phyloP scores from a whole-genome alignment of 2,329 filamentous ascomycete species.

The Graphium sp. region DNA sequence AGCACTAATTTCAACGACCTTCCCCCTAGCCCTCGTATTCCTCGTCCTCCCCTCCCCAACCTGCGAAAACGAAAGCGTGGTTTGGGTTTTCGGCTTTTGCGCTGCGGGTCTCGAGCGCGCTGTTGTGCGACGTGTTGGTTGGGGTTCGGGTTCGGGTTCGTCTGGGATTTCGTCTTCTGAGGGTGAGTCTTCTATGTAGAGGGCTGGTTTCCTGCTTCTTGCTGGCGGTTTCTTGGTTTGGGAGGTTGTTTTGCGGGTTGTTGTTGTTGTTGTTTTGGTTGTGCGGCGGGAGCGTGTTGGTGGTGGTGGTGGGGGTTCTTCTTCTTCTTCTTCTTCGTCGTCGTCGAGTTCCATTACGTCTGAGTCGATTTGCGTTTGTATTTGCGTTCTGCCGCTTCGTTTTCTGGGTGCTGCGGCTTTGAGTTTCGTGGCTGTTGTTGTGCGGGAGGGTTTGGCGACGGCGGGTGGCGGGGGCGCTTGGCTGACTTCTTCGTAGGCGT shows the following conservation, averaged over 20 bases:
- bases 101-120: conserved; percentile 10
- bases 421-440: neutral
- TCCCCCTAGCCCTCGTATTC: conserved; percentile 30
- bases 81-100: conserved; percentile 14
- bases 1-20: conserved; percentile 42
- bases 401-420: conserved; percentile 1
- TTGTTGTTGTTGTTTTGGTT: conserved; percentile 18
- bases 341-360: conserved; percentile 24
- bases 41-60: conserved; percentile 14
- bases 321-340: conserved; percentile 31
- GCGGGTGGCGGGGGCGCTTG: conserved; percentile 7
- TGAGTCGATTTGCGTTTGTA: conserved; percentile 25
- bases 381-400: conserved; percentile 10
- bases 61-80: conserved; percentile 17
- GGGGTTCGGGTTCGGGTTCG: conserved; percentile 25
- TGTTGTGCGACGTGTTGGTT: conserved; percentile 10
- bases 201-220: conserved; percentile 16
- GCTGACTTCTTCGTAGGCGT: conserved; percentile 23
- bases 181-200: conserved; percentile 19
- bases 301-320: conserved; percentile 15
- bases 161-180: conserved; percentile 32
- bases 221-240: conserved; percentile 15
- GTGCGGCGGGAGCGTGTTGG: conserved; percentile 12
- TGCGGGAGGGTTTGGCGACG: neutral
- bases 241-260: conserved; percentile 25